Conservation (phyloP, 176 grass and related monocot genomes). For the Cenchrus fungigraminus region DNA sequence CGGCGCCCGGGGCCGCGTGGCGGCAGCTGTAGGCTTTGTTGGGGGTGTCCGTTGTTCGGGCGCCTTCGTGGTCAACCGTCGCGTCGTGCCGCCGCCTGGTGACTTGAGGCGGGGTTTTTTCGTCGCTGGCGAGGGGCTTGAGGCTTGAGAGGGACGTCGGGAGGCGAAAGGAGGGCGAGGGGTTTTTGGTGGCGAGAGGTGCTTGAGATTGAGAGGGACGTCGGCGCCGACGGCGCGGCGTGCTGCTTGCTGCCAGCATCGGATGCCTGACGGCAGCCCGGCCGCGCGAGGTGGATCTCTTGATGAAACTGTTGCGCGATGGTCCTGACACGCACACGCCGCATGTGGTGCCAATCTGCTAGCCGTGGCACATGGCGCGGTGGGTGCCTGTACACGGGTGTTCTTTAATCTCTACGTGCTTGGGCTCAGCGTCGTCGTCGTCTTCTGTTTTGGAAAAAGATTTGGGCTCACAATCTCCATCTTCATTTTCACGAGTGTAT, state of each 20-base stretch:
- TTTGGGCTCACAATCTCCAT: no score
- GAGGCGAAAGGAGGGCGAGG: not conserved
- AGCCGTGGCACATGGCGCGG: not conserved
- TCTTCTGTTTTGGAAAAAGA: no score
- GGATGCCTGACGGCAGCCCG: slow-evolving; percentile 20
- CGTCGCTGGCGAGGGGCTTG: not conserved
- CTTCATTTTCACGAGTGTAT: not conserved
- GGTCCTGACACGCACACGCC: slow-evolving; percentile 4
- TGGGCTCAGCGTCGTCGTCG: not conserved
- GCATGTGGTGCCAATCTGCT: slow-evolving; percentile 39
- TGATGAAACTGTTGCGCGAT: not conserved
- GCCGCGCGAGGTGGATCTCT: not conserved
- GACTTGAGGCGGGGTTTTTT: no score
- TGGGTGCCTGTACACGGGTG: not conserved
- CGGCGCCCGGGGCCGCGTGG: not conserved
- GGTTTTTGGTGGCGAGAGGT: not conserved
- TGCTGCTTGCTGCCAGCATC: not conserved
- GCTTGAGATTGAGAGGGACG: not conserved
- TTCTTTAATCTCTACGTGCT: slow-evolving; percentile 2
- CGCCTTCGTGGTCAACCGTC: not conserved
- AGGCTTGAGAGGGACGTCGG: no score
- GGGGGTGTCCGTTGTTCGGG: not conserved
- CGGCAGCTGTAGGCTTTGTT: not conserved
- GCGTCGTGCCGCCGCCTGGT: no score
- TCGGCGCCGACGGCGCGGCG: not conserved